Base-by-base conservation (phyloP, 805 yeast species). In the Maudiozyma serrabonitensis region DNA sequence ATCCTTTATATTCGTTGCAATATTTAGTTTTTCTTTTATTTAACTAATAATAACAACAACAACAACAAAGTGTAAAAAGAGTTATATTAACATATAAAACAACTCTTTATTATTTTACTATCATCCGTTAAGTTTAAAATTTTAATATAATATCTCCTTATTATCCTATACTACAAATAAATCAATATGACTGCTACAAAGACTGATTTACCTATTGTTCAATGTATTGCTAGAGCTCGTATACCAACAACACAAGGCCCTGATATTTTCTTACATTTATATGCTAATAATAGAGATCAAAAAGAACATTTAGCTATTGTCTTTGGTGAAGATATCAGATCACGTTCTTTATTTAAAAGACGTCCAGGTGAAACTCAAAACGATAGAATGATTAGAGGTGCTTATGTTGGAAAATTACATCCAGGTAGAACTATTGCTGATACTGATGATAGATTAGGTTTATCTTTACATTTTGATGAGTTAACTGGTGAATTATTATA, bases 361-460 rank as follows among this genome's bases (percentile, higher is more conserved):
- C 70, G 87, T 47, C 70, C 70, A 0, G 79, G 79, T 43, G 99
- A 93, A 54, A 74, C 95, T 0, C 97, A 89, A 67, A 83, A 80
- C 58, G 97, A 88, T 64, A 69, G 99, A 56, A 93, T 93, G 97
- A 89, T 95, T n/a, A 76, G 99, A 56, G 99, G 99, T 26, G 99
- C 99, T 0, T 93, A 93, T 58, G 80, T 87, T 32, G 99, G 99
- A 6, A 81, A 80, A 60, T 71, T 93, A 47, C 81, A 79, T 56
- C 98, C 99, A 5, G 98, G 98, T 3, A 75, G 99, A 56, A 66
- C 67, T 31, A 61, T 69, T 3, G 95, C 95, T 0, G 93, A 86
- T 61, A 55, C 50, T 8, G 93, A 84, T 62, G 78, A 68, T 19
- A 62, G 53, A 57, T 66, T 31, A 66, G 72, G 62, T 4, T 59